These are phyloP conservation scores for Akanthomyces uredinophilus DNA, from an alignment of 2,329 filamentous ascomycete species.

Conservation along the genomic window DNA sequence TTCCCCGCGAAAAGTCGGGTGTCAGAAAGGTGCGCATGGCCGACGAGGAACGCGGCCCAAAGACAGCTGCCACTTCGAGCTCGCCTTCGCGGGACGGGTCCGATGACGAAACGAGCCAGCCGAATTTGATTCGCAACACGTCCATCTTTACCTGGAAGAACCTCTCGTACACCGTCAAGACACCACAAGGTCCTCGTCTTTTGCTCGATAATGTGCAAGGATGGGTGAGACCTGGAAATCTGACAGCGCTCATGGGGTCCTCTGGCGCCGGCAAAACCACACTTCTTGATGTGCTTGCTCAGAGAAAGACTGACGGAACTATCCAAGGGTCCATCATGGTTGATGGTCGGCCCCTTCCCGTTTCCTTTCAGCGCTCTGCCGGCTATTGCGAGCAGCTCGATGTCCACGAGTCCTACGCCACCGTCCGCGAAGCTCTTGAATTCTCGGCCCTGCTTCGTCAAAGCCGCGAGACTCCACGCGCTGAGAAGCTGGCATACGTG, in stretches of 20 bases:
- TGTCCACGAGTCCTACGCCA: slow-evolving; percentile 66
- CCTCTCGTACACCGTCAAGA: slow-evolving; percentile 64
- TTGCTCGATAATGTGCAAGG: slow-evolving; percentile 77
- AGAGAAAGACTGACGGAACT: slow-evolving; percentile 71
- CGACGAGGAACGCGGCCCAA: slow-evolving; percentile 46
- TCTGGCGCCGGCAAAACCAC: slow-evolving; percentile 84
- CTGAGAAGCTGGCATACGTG: slow-evolving; percentile 72
- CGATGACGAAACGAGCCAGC: slow-evolving; percentile 12
- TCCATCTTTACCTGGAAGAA: slow-evolving; percentile 72
- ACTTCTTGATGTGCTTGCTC: slow-evolving; percentile 74
- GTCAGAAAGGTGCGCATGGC: slow-evolving; percentile 13
- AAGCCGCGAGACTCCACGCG: slow-evolving; percentile 53
- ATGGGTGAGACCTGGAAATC: slow-evolving; percentile 75
- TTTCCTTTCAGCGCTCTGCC: slow-evolving; percentile 72
- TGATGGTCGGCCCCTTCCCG: slow-evolving; percentile 64
- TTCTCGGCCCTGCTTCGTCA: slow-evolving; percentile 74
- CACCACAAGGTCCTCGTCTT: slow-evolving; percentile 54
- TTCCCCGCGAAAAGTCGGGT: slow-evolving; percentile 51
- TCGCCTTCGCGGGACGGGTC: neutral
- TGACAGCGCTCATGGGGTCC: slow-evolving; percentile 76
- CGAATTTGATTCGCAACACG: slow-evolving; percentile 53
- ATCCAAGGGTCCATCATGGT: slow-evolving; percentile 71
- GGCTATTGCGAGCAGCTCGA: slow-evolving; percentile 81
- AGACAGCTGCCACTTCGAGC: slow-evolving; percentile 16
- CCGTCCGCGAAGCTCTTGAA: slow-evolving; percentile 69